Conservation (phyloP, 306 rosid genomes). For the Phaseolus lunatus region DNA sequence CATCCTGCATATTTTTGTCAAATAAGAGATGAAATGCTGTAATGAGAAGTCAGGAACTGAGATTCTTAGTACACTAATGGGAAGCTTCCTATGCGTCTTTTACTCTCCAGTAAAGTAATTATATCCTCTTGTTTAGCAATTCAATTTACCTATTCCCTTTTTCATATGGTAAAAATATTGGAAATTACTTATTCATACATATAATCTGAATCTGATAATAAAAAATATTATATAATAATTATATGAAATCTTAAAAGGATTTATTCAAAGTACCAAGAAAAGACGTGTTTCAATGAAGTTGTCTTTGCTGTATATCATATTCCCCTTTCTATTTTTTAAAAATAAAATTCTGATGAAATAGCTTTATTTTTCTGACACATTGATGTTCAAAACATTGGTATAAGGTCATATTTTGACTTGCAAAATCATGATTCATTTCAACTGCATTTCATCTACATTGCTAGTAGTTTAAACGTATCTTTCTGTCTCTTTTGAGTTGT, state of each 20-base stretch:
- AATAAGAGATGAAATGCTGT: not conserved
- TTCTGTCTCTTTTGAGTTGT: not conserved
- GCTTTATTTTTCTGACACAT: not conserved
- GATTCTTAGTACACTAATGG: not conserved
- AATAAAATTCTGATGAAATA: no score
- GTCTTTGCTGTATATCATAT: no score
- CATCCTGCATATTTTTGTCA: slow-evolving; percentile 26
- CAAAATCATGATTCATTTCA: not conserved
- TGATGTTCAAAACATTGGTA: slow-evolving; percentile 9
- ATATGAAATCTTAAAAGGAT: no score
- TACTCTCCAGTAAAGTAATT: not conserved
- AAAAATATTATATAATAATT: not conserved
- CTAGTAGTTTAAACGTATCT: not conserved
- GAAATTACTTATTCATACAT: not conserved
- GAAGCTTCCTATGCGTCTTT: not conserved
- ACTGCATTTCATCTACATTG: not conserved
- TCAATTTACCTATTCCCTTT: not conserved
- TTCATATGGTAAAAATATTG: not conserved
- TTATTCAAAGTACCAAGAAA: not conserved
- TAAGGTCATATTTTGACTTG: no score
- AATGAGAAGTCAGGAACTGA: slow-evolving; percentile 17
- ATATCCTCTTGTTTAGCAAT: not conserved
- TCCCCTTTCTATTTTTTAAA: no score
- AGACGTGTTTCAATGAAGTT: not conserved
- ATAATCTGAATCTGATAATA: not conserved